phyloP scores from a whole-genome alignment of 805 yeast genomes.

The Pichia ethanolica region DNA sequence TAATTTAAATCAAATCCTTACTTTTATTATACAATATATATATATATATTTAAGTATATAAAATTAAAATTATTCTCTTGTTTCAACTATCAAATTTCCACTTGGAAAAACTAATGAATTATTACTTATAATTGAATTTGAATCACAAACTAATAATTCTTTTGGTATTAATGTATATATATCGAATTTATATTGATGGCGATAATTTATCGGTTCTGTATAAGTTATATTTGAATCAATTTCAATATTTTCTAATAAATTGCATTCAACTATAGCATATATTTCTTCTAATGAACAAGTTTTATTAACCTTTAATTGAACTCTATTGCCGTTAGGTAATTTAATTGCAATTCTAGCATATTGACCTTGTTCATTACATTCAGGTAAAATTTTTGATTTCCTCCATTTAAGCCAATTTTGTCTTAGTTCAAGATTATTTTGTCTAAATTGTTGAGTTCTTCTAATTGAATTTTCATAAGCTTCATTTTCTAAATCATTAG shows the following conservation, averaged over 20 bases:
- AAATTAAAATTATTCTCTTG: not conserved
- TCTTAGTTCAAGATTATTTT: constrained; percentile 15
- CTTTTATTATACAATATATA: not conserved
- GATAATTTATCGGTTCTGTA: constrained; percentile 27
- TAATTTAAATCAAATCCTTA: not conserved
- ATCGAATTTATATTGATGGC: constrained; percentile 41
- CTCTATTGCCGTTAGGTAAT: constrained; percentile 54
- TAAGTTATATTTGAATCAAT: constrained; percentile 25
- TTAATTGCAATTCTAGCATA: constrained; percentile 65
- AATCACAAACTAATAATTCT: constrained; percentile 30
- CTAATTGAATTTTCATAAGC: constrained; percentile 68
- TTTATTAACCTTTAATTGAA: constrained; percentile 41
- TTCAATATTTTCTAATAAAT: constrained; percentile 18
- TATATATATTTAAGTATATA: not conserved
- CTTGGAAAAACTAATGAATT: constrained; percentile 50
- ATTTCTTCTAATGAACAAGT: constrained; percentile 50
- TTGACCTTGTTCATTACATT: constrained; percentile 15
- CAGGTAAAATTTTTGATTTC: constrained; percentile 19
- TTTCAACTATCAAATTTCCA: constrained; percentile 46
- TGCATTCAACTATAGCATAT: constrained; percentile 62
- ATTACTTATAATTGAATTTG: constrained; percentile 30
- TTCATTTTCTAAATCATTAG: constrained; percentile 59
- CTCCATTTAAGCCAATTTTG: constrained; percentile 46
- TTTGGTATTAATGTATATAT: constrained; percentile 55
- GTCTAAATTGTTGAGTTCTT: constrained; percentile 52